Conservation (phyloP, 2,329 filamentous ascomycete genomes). For the Amesomyces nigricolor region DNA sequence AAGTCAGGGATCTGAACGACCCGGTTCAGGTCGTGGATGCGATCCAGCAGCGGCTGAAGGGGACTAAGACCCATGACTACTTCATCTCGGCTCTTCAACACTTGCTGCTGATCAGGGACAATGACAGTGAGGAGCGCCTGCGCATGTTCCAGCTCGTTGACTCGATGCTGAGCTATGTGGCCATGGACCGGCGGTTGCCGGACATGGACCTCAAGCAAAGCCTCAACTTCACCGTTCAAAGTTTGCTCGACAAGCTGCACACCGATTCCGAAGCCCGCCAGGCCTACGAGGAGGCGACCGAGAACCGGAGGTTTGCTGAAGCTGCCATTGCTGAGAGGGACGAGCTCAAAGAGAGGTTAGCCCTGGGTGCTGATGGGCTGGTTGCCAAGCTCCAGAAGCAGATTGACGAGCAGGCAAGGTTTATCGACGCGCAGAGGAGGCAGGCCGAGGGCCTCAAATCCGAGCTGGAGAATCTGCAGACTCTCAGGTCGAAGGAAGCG, state of each 20-base stretch:
- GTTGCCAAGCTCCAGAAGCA: constrained; percentile 91
- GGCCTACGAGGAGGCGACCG: constrained; percentile 83
- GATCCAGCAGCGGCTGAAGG: constrained; percentile 77
- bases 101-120: constrained; percentile 84
- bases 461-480: constrained; percentile 81
- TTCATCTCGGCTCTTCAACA: constrained; percentile 95
- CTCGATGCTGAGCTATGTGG: constrained; percentile 97
- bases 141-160: constrained; percentile 97
- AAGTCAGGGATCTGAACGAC: constrained; percentile 87
- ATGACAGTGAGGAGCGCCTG: constrained; percentile 83
- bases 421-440: constrained; percentile 82
- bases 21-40: constrained; percentile 90
- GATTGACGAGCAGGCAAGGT: constrained; percentile 82
- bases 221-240: constrained; percentile 95
- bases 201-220: constrained; percentile 98
- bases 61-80: constrained; percentile 85
- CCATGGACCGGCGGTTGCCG: constrained; percentile 91
- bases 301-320: constrained; percentile 88
- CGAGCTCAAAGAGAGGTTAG: constrained; percentile 83
- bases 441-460: constrained; percentile 85
- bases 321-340: constrained; percentile 94
- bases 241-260: constrained; percentile 87
- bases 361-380: constrained; percentile 86
- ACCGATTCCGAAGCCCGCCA: constrained; percentile 93
- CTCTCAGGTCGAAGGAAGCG: constrained; percentile 79